Conservation (phyloP, 306 rosid species). For the Prinsepia uniflora region DNA sequence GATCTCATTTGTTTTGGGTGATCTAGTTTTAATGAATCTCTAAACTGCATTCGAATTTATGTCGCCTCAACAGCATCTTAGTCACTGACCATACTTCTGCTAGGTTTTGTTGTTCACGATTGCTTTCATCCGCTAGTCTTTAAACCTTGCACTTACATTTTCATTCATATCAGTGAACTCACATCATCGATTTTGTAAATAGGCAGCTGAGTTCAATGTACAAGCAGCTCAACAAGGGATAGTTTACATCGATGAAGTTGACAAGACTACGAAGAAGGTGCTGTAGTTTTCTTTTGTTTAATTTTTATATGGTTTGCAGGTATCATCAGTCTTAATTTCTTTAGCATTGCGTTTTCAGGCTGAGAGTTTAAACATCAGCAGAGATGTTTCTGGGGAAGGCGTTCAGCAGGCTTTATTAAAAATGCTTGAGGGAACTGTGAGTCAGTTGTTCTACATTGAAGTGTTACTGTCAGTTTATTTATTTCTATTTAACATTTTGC, state of each 20-base stretch:
- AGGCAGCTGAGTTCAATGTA: conserved; percentile 97
- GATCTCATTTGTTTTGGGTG: background rate
- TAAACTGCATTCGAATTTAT: conserved; percentile 7
- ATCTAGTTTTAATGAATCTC: background rate
- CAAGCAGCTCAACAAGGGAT: conserved; percentile 99
- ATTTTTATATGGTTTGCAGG: conserved; percentile 20
- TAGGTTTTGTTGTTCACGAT: conserved; percentile 1
- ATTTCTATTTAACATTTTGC: background rate
- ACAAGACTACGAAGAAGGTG: conserved; percentile 99
- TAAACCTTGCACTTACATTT: background rate
- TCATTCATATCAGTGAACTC: conserved; percentile 13
- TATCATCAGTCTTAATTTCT: conserved; percentile 8
- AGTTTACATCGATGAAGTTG: conserved; percentile 96
- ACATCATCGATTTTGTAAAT: conserved; percentile 26
- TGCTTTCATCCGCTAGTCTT: background rate
- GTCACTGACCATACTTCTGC: background rate
- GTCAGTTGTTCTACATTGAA: conserved; percentile 30
- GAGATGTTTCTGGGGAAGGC: too few species aligned
- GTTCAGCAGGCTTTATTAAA: conserved; percentile 95
- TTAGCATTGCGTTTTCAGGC: conserved; percentile 48
- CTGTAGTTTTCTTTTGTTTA: background rate
- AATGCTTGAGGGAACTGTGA: conserved; percentile 99
- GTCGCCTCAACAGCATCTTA: background rate
- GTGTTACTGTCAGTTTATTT: conserved; percentile 18
- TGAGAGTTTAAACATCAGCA: conserved; percentile 85